Percentiles rank a stretch among this genome's conserved stretches.
Evolutionary conservation across 1,284 basidiomycete genomes (phyloP).

Genomic region (Cryptococcus jaspeensis): DNA sequence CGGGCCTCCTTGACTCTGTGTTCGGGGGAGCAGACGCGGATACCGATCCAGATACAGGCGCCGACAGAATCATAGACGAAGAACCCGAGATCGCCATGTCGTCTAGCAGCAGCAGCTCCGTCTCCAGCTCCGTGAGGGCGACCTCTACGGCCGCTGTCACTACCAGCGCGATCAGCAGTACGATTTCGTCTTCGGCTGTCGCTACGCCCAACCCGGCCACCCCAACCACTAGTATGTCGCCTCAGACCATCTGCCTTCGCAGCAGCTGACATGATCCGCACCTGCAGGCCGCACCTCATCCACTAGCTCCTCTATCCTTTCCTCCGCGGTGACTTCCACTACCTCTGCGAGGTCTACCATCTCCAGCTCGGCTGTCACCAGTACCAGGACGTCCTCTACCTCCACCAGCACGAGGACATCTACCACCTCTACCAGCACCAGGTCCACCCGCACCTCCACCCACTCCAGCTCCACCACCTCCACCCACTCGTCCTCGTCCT

Average conservation of each 20-base stretch:
- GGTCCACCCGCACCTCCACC: background rate
- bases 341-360: background rate
- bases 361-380: background rate
- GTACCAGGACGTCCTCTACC: background rate
- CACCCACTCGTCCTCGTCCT: slow-evolving; percentile 6
- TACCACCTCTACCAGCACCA: slow-evolving; percentile 4
- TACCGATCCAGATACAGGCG: background rate
- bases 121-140: background rate
- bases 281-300: background rate
- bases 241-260: too few relatives aligned
- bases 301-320: background rate
- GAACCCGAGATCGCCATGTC: background rate
- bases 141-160: background rate
- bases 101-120: background rate
- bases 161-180: background rate
- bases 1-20: background rate
- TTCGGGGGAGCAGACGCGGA: slow-evolving; percentile 3
- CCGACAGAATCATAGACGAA: background rate
- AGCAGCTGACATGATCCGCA: too few relatives aligned
- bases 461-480: slow-evolving; percentile 2
- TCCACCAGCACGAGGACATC: background rate
- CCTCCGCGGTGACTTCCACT: background rate
- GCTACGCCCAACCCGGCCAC: slow-evolving; percentile 10
- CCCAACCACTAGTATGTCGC: slow-evolving; percentile 4
- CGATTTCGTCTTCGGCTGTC: background rate